Base-by-base conservation (phyloP, 2,329 filamentous ascomycete genomes). In the Cladosporium sp. region DNA sequence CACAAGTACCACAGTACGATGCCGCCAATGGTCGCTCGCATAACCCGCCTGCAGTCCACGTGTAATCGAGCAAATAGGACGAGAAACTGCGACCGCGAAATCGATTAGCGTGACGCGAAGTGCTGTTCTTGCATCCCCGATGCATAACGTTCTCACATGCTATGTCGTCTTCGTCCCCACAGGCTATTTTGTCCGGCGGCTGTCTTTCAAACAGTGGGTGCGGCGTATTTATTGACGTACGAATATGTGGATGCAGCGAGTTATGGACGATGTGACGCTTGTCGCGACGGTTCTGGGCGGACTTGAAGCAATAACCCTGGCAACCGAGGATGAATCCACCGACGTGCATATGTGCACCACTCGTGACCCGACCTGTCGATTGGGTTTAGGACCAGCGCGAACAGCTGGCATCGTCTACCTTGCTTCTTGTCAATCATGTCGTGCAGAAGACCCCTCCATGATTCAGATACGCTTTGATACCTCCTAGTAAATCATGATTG, bases 121-220 rank as follows among this genome's bases (percentile, higher is more conserved):
- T 55, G 39, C 51, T 55, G 34, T 39, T 15, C 43, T 22, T 37
- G 39, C 51, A 55, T 55, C 51, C 51, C 39, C 51, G 51, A 12
- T 55, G 51, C 51, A 54, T 55, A 36, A 19, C 51, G 28, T 36
- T 43, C 51, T 55, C 51, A 55, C 51, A 55, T 43, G 51, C 49
- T 37, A 25, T 38, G 30, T 25, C 25, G 25, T 25, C 25, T 25
- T 6, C 3, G 25, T 20, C 19, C 43, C 43, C 43, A 30, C 43
- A 30, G 25, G 6, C n/a, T 30, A 30, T 12, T 47, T 47, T 28
- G 25, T 47, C 43, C 43, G 15, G 43, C 28, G 43, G 43, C 15
- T 47, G 43, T 28, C 25, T 47, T 30, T n/a, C n/a, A 47, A 30
- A 47, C 25, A 30, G 43, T 47, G 43, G 43, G 9, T n/a, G 47